Evolutionary conservation across 2,329 filamentous ascomycete genomes (phyloP).

Genomic region (Tothia fuscella): DNA sequence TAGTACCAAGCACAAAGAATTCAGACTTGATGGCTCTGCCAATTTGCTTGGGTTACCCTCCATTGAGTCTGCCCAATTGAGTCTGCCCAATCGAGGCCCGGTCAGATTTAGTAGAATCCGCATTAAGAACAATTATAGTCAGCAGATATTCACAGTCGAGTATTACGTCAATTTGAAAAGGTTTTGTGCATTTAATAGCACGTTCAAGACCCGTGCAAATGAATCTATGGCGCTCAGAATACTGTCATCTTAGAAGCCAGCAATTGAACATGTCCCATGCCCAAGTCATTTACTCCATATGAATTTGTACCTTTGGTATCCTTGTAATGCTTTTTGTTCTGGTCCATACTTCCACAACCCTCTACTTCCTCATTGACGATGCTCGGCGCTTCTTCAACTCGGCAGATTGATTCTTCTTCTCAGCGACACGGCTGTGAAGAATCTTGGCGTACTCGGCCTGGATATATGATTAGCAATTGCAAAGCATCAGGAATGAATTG

Average conservation of each 20-base stretch:
- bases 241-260: background rate
- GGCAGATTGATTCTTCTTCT: constrained; percentile 88
- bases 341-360: background rate
- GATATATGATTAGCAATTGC: constrained; percentile 25
- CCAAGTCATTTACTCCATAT: background rate
- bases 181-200: too few relatives aligned
- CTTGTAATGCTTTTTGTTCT: constrained; percentile 2
- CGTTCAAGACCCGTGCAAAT: background rate
- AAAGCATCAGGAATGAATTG: background rate
- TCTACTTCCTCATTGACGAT: constrained; percentile 75
- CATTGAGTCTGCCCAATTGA: too few relatives aligned
- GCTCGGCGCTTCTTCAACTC: constrained; percentile 95
- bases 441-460: constrained; percentile 95
- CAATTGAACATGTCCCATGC: background rate
- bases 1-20: too few relatives aligned
- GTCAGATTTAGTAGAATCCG: too few relatives aligned
- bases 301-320: background rate
- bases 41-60: too few relatives aligned
- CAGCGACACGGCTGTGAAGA: constrained; percentile 91
- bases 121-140: too few relatives aligned
- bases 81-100: too few relatives aligned
- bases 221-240: background rate
- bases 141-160: too few relatives aligned
- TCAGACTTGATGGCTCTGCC: too few relatives aligned
- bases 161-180: too few relatives aligned